A percentile compares a stretch with the other conserved stretches of the same genome.
These are phyloP conservation scores for Coniella lustricola DNA, from an alignment of 2,329 filamentous ascomycete genomes.

Conservation along the genomic window DNA sequence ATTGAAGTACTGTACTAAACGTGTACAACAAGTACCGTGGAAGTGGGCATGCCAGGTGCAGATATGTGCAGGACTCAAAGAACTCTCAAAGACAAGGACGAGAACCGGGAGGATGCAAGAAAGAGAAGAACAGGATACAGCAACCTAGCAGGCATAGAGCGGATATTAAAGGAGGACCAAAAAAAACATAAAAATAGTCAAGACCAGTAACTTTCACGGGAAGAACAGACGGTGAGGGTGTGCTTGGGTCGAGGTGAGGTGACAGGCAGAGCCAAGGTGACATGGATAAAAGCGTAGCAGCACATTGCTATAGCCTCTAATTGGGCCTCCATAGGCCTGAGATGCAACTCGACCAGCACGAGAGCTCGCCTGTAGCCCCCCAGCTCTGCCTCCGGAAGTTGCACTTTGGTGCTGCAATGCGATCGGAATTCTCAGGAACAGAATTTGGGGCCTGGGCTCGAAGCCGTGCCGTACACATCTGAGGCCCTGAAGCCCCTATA, in stretches of 20 bases:
- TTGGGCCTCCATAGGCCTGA: too few species aligned
- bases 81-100: too few species aligned
- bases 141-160: background rate
- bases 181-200: background rate
- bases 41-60: background rate
- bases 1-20: background rate
- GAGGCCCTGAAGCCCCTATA: background rate
- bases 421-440: slow-evolving; percentile 15
- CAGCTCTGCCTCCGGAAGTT: background rate
- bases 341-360: background rate
- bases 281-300: too few species aligned
- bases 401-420: background rate
- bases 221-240: slow-evolving; percentile 2
- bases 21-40: background rate
- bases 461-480: background rate
- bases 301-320: too few species aligned
- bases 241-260: background rate
- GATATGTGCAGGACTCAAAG: background rate
- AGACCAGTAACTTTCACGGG: background rate
- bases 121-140: background rate
- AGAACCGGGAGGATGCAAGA: background rate
- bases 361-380: background rate
- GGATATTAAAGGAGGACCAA: background rate
- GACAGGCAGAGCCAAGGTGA: background rate
- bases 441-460: background rate